A percentile compares a stretch with the other conserved stretches of the same genome.
Conservation (phyloP, 2,329 filamentous ascomycete species). For the Fusarium keratoplasticum region DNA sequence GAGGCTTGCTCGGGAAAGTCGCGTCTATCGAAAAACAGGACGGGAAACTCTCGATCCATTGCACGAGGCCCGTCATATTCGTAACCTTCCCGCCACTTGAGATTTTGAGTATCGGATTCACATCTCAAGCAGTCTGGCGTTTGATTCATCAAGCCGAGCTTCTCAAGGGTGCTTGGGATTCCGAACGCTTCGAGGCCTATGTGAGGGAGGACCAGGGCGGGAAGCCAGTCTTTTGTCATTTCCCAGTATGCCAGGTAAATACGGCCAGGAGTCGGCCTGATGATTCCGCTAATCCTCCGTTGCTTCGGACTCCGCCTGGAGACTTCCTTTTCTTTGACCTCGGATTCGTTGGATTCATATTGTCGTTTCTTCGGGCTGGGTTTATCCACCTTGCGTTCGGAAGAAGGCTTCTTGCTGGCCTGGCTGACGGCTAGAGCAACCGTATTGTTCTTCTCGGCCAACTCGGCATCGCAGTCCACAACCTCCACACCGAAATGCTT, state of each 20-base stretch:
- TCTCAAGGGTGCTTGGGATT: not conserved
- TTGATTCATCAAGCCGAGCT: not conserved
- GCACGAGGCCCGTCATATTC: not conserved
- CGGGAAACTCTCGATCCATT: not conserved
- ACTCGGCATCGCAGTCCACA: not conserved
- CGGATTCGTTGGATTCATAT: not conserved
- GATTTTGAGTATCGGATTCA: not conserved
- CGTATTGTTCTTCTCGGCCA: not conserved
- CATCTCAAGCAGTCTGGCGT: not conserved
- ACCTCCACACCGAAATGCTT: not conserved
- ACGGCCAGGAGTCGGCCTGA: not conserved
- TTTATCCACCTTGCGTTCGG: not conserved
- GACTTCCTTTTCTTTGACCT: not conserved
- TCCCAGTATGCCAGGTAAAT: not conserved
- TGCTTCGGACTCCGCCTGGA: not conserved
- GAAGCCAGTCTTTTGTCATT: not conserved
- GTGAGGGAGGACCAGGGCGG: not conserved
- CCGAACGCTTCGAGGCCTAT: not conserved
- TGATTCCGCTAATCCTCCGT: not conserved
- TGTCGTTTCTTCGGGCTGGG: not conserved
- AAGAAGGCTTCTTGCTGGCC: not conserved
- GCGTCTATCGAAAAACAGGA: not conserved
- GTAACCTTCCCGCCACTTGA: not conserved
- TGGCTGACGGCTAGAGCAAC: not conserved
- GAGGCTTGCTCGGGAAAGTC: not conserved